These are phyloP conservation scores for Trifolium subterraneum DNA, from an alignment of 306 rosid genomes.

Conservation along the genomic window DNA sequence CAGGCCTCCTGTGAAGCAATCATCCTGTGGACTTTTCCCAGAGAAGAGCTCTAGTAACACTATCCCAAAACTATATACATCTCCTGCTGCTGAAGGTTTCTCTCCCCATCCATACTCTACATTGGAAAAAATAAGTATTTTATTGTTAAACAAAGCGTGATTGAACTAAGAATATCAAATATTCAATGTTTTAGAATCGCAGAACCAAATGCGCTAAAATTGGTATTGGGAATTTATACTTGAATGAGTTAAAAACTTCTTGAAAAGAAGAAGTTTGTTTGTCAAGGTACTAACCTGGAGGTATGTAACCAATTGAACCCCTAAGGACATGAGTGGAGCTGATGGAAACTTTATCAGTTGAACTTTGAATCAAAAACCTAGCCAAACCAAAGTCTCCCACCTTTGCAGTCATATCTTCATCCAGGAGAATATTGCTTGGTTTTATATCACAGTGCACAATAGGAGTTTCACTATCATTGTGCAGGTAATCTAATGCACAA, in stretches of 20 bases:
- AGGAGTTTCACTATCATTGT: constrained; percentile 65
- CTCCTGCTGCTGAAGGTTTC: constrained; percentile 66
- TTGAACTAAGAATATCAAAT: background rate
- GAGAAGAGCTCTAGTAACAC: constrained; percentile 65
- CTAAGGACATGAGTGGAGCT: constrained; percentile 61
- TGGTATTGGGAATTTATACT: too few relatives aligned
- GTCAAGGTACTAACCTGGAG: constrained; percentile 64
- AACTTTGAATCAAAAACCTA: constrained; percentile 53
- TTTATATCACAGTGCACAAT: constrained; percentile 83
- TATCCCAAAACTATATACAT: constrained; percentile 78
- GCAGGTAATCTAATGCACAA: constrained; percentile 68
- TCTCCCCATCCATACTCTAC: constrained; percentile 77
- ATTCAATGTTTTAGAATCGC: background rate
- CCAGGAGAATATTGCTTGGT: constrained; percentile 76
- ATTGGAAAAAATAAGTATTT: background rate
- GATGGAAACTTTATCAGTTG: constrained; percentile 44
- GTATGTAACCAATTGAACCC: constrained; percentile 86
- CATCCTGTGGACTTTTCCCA: constrained; percentile 66
- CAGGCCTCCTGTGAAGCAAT: constrained; percentile 54
- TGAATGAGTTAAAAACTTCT: background rate
- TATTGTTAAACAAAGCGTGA: background rate
- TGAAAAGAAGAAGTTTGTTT: background rate
- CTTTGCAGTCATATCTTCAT: constrained; percentile 67
- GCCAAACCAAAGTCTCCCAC: constrained; percentile 87
- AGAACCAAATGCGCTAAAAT: too few relatives aligned